These are phyloP conservation scores for Kockovaella imperatae DNA, from an alignment of 768 basidiomycete genomes.

Conservation along the genomic window DNA sequence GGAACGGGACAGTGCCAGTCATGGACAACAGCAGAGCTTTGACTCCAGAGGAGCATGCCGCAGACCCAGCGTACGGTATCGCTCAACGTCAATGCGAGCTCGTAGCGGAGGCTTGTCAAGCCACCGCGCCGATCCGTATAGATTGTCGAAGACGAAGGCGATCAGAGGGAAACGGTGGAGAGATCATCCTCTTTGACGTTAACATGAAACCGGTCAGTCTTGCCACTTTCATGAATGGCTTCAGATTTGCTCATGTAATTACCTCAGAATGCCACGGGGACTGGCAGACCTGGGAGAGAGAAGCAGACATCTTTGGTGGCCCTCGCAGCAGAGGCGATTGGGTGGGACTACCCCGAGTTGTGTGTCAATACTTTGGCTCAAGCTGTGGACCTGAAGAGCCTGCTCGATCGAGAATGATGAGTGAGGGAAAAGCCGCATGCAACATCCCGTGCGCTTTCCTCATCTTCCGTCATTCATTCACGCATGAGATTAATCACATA, in stretches of 20 bases:
- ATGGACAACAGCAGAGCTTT: conserved; percentile 28
- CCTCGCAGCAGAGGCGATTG: conserved; percentile 33
- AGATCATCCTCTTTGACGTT: conserved; percentile 34
- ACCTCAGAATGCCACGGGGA: conserved; percentile 36
- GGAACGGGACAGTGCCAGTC: conserved; percentile 35
- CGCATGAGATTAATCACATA: no score
- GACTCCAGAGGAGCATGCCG: conserved; percentile 13
- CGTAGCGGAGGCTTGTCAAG: conserved; percentile 14
- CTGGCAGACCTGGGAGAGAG: conserved; percentile 36
- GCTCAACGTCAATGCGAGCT: conserved; percentile 16
- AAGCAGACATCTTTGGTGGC: conserved; percentile 31
- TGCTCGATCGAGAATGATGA: no score
- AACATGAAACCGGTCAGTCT: conserved; percentile 41
- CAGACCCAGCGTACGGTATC: conserved; percentile 15
- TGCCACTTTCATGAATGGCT: background rate
- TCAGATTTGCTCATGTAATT: background rate
- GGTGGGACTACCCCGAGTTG: conserved; percentile 33
- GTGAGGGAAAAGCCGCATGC: no score
- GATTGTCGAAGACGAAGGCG: conserved; percentile 26
- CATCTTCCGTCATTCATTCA: no score
- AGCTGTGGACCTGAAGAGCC: no score
- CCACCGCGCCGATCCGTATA: conserved; percentile 21
- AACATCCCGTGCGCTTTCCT: no score
- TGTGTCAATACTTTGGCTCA: conserved; percentile 15
- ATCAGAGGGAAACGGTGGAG: conserved; percentile 4